Evolutionary conservation across 108 stramenopile genomes (phyloP).

Genomic region (Skeletonema grethae): DNA sequence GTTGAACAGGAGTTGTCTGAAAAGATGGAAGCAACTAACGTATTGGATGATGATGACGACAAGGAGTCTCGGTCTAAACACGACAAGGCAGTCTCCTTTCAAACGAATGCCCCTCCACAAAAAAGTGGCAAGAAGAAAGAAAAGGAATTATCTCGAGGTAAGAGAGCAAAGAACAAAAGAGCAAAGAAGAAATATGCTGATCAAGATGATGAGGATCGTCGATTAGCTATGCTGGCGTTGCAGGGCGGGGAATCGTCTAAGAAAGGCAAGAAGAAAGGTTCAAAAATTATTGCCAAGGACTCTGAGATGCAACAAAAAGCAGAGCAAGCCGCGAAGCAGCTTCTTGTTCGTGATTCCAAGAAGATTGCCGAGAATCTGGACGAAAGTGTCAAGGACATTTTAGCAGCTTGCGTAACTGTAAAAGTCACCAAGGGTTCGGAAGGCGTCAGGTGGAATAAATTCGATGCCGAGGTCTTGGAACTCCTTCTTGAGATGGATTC

Average conservation of each 20-base stretch:
- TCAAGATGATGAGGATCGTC: conserved; percentile 96
- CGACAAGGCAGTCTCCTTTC: conserved; percentile 19
- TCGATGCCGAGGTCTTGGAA: conserved; percentile 85
- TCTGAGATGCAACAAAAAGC: conserved; percentile 69
- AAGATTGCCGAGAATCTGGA: conserved; percentile 58
- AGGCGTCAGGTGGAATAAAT: conserved; percentile 80
- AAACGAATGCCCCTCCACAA: conserved; percentile 7
- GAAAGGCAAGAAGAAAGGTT: conserved; percentile 54
- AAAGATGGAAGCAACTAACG: not conserved
- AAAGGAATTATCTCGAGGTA: conserved; percentile 82
- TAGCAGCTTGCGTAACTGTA: conserved; percentile 70
- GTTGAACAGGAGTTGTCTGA: not conserved
- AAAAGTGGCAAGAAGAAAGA: conserved; percentile 47
- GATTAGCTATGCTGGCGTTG: conserved; percentile 89
- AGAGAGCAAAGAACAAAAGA: conserved; percentile 70
- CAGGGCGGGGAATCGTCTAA: conserved; percentile 80
- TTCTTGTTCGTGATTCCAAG: conserved; percentile 70
- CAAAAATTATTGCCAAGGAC: conserved; percentile 18
- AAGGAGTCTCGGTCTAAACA: not conserved
- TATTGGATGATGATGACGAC: not conserved
- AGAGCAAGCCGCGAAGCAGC: conserved; percentile 67
- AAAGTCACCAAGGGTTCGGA: conserved; percentile 48
- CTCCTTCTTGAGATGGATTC: conserved; percentile 60
- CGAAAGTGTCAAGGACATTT: conserved; percentile 45
- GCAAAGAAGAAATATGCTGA: conserved; percentile 89